Evolutionary conservation across 495 filamentous ascomycete species (phyloP), one percentile per base, ranked within the genome.

Genomic region (Xylaria telfairii): DNA sequence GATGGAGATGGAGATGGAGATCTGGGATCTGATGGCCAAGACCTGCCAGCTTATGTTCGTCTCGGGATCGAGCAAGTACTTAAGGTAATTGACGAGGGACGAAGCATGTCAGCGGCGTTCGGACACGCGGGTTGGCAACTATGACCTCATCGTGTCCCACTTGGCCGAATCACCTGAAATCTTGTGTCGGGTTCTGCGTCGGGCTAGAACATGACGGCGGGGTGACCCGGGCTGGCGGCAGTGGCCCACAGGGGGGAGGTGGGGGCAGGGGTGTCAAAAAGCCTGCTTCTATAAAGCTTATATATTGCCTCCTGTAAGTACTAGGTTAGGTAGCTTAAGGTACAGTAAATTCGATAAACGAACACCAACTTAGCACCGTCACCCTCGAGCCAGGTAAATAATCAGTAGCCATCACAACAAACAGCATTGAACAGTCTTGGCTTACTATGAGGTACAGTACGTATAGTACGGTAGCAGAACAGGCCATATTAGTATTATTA

Each of bases 131-230:
- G 30, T 64, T 56, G 68, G 59, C 30, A 51, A 37, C 68, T n/a
- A 70, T 70, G 68, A 70, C 46, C 68, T 70, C 68, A 70, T 70
- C 32, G 57, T 2, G 53, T 15, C 19, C 51, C 66, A 60, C 46
- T 12, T 37, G 3, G 12, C 4, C 60, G 24, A 17, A 8, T 56
- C 53, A 13, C 19, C 39, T 12, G 24, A 24, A 54, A 30, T 54
- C 24, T 54, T 54, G 49, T 5, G 12, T 53, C 9, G 44, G 44
- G 8, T 1, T 47, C 10, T 0, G n/a, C 47, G 8, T 49, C 8
- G 6, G 19, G 10, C 49, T 28, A 54, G 51, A 15, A 28, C 51
- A 17, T 17, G 51, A 54, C 51, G 51, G 51, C 51, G 24, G 13
- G 24, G 47, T 13, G 21, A 51, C 26, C 24, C 24, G 51, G 51